phyloP scores from a whole-genome alignment of 2,329 filamentous ascomycete genomes.

The Penicillium sp. region DNA sequence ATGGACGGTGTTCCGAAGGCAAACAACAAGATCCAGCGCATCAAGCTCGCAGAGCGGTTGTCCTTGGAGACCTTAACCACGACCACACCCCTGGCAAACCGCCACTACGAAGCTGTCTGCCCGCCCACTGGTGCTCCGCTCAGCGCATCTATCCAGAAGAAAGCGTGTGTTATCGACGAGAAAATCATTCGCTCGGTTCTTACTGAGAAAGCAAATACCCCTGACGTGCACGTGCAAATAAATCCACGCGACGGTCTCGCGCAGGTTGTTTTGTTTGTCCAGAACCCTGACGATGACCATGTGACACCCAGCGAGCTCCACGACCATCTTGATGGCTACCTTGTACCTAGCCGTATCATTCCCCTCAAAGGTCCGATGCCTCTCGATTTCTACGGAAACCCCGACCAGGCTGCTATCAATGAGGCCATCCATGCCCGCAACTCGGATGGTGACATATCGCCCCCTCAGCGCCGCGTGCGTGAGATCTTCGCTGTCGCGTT shows the following conservation, averaged over 20 bases:
- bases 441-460: constrained; percentile 23
- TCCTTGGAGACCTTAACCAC: constrained; percentile 49
- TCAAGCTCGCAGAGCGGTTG: constrained; percentile 53
- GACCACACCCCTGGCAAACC: constrained; percentile 43
- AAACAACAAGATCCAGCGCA: constrained; percentile 60
- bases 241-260: constrained; percentile 20
- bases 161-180: constrained; percentile 37
- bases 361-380: constrained; percentile 39
- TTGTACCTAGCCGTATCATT: constrained; percentile 44
- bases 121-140: constrained; percentile 52
- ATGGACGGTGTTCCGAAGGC: constrained; percentile 58
- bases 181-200: constrained; percentile 5
- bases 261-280: constrained; percentile 17
- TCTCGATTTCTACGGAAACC: constrained; percentile 28
- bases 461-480: constrained; percentile 43
- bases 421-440: constrained; percentile 28
- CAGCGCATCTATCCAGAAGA: constrained; percentile 36
- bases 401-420: constrained; percentile 42
- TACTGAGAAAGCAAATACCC: constrained; percentile 2
- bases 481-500: constrained; percentile 51
- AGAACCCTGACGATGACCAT: constrained; percentile 2
- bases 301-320: constrained; percentile 18
- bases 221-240: constrained; percentile 19
- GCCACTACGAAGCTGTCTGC: constrained; percentile 54
- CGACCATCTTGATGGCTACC: constrained; percentile 30